Evolutionary conservation across 148 eudicot genomes (phyloP).

Genomic region (Limonium bicolor): DNA sequence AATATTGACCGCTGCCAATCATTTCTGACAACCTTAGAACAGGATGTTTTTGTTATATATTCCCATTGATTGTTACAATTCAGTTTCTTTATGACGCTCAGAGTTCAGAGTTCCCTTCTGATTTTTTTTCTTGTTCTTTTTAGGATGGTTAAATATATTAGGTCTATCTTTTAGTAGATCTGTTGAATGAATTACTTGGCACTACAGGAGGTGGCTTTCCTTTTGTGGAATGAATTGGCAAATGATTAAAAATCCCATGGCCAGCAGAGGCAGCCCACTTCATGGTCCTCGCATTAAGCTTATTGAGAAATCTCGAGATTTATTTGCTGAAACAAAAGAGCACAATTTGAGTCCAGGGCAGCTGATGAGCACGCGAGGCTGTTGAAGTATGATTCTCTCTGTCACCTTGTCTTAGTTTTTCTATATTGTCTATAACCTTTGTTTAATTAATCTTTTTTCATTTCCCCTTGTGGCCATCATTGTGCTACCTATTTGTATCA

Average conservation of each 20-base stretch:
- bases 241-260: conserved; percentile 75
- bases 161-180: not conserved
- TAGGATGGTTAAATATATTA: no score
- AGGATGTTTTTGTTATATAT: no score
- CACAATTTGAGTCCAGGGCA: conserved; percentile 84
- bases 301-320: conserved; percentile 71
- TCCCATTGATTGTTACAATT: no score
- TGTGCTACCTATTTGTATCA: no score
- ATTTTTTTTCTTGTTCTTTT: no score
- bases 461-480: no score
- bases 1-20: no score
- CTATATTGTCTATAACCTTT: not conserved
- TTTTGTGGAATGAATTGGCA: conserved; percentile 96
- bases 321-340: conserved; percentile 83
- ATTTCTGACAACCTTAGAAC: no score
- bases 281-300: conserved; percentile 89
- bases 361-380: conserved; percentile 98
- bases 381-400: conserved; percentile 41
- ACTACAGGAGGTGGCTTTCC: conserved; percentile 77
- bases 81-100: no score
- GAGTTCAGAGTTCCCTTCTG: no score
- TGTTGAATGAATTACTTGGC: conserved; percentile 1
- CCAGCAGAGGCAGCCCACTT: conserved; percentile 83
- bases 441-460: no score
- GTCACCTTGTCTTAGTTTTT: not conserved